Evolutionary conservation across 371 early-diverging fungal genomes (phyloP), one percentile per base, ranked within the genome.

Genomic region (Syncephalastrum sp.): DNA sequence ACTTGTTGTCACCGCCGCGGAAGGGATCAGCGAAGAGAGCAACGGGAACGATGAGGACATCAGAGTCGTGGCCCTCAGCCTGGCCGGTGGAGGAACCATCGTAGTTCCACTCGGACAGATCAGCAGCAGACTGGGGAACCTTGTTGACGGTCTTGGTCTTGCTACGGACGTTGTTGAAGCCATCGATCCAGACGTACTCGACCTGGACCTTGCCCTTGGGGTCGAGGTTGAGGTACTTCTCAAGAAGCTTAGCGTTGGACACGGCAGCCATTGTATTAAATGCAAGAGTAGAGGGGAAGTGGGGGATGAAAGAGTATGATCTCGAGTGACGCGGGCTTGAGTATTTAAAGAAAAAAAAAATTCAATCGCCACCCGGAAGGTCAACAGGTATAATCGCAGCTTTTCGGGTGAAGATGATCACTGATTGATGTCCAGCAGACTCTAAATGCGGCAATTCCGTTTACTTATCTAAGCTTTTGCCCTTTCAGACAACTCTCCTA

Each of bases 151-250:
- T 83, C 21, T 62, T 65, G 2, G 81, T 80, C 65, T 80, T 82
- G 54, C 70, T 67, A 64, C 82, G 75, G 16, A 82, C 49, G 15
- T 74, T 56, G 53, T 68, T 65, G 23, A 60, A 57, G 41, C 81
- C 84, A 74, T 80, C 83, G 59, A 84, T 82, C 84, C 84, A 84
- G 44, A 84, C 71, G 56, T 84, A 84, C 53, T 82, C 82, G 15
- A 83, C 81, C 61, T 77, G 78, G 50, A 84, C 68, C 46, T 75
- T 67, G 52, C 81, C 78, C 21, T 68, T 62, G 74, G 82, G 84
- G 47, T 72, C 75, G 19, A 84, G 77, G 21, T 65, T 42, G 21
- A 84, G 69, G 60, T 84, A 84, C 59, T 84, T 84, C 46, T 60
- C 51, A 23, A 84, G 73, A 48, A 81, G 65, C 48, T 65, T 53